A percentile compares a stretch with the other conserved stretches of the same genome.
phyloP scores from a whole-genome alignment of 2,329 filamentous ascomycete genomes.

The Ceratocystiopsis brevicomis region DNA sequence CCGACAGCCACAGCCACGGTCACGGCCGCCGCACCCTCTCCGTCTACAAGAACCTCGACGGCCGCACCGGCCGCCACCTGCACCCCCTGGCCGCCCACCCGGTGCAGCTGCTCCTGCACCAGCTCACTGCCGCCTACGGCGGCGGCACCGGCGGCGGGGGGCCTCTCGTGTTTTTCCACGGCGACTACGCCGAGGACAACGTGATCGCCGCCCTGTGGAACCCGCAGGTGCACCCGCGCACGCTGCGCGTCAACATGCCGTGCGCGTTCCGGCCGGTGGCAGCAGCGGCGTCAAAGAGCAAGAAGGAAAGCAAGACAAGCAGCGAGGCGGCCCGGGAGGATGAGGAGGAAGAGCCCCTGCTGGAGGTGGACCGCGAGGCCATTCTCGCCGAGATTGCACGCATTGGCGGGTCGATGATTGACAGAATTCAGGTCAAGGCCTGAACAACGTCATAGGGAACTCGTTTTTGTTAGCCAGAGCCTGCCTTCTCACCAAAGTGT shows the following conservation, averaged over 20 bases:
- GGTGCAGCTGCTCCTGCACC: constrained; percentile 41
- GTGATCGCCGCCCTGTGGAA: constrained; percentile 42
- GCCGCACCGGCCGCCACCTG: constrained; percentile 26
- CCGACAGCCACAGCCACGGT: constrained; percentile 11
- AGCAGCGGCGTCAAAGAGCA: constrained; percentile 1
- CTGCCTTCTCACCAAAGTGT: too few species aligned
- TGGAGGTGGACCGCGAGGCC: constrained; percentile 46
- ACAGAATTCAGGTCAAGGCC: constrained; percentile 34
- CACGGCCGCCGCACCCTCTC: constrained; percentile 9
- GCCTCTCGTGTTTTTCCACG: constrained; percentile 57
- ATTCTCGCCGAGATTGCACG: constrained; percentile 57
- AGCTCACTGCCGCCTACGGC: constrained; percentile 48
- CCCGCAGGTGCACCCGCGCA: constrained; percentile 31
- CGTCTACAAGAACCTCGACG: constrained; percentile 66
- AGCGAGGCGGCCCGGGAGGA: constrained; percentile 7
- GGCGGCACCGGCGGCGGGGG: constrained; percentile 15
- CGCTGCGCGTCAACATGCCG: constrained; percentile 52
- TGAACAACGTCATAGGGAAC: background rate
- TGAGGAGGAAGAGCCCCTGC: constrained; percentile 18
- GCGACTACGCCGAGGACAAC: constrained; percentile 32
- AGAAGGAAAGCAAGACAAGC: background rate
- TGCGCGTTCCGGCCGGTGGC: constrained; percentile 42
- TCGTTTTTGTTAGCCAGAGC: background rate
- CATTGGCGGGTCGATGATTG: constrained; percentile 47
- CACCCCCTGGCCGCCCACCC: constrained; percentile 40